phyloP scores from a whole-genome alignment of 139 green algal genomes.

The Chlamydomonas incerta region DNA sequence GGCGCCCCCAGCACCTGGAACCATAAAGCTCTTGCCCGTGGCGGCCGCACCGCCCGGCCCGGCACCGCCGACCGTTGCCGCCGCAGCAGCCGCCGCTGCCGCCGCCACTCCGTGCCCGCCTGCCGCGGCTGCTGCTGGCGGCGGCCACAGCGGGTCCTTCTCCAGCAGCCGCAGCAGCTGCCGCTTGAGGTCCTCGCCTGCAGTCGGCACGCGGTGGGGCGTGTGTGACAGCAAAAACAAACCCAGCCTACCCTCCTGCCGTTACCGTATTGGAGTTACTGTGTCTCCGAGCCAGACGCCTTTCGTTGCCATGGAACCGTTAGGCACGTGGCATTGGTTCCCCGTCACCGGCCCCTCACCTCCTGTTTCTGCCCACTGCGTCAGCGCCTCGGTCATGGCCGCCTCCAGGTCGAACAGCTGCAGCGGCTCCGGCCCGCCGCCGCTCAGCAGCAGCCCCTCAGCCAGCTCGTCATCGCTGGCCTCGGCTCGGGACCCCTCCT shows the following conservation, averaged over 20 bases:
- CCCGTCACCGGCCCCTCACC: constrained; percentile 9
- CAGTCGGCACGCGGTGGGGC: no score
- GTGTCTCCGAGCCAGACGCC: no score
- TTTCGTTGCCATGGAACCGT: no score
- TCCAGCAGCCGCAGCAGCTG: constrained; percentile 44
- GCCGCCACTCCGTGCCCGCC: no score
- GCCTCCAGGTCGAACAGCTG: constrained; percentile 52
- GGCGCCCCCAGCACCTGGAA: neutral
- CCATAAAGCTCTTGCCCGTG: no score
- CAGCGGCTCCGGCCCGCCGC: neutral
- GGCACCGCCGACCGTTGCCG: neutral
- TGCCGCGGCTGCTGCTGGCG: neutral
- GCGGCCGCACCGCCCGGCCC: neutral
- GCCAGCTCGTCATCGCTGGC: neutral
- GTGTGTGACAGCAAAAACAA: no score
- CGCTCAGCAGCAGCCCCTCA: no score
- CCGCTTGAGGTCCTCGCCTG: constrained; percentile 28
- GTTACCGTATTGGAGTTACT: no score
- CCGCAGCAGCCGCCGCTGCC: neutral
- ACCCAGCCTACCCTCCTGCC: no score
- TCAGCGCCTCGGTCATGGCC: constrained; percentile 42
- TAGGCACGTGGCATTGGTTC: no score
- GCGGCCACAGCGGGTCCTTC: constrained; percentile 34
- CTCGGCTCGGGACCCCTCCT: neutral
- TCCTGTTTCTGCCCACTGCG: constrained; percentile 39